phyloP scores from a whole-genome alignment of 345 rosid genomes.

The Turritis glabra region DNA sequence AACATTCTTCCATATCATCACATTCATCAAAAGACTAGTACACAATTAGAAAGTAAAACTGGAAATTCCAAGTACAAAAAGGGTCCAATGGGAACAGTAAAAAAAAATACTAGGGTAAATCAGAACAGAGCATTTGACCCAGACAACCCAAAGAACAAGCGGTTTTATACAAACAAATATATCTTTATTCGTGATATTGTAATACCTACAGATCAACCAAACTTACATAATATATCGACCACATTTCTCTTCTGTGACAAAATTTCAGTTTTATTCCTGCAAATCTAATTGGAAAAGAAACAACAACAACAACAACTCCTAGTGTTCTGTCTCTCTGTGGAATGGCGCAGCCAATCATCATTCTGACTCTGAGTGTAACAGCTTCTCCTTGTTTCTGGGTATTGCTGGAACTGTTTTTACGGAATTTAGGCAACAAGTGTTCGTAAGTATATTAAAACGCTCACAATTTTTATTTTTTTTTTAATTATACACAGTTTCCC shows the following conservation, averaged over 20 bases:
- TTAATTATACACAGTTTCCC: no score
- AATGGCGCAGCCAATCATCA: slow-evolving; percentile 18
- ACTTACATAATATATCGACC: background rate
- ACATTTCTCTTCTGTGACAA: slow-evolving; percentile 7
- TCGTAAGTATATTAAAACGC: background rate
- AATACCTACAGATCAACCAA: background rate
- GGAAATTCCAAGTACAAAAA: background rate
- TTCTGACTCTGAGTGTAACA: slow-evolving; percentile 23
- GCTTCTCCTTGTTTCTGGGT: slow-evolving; percentile 3
- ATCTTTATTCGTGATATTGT: background rate
- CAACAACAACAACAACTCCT: slow-evolving; percentile 14
- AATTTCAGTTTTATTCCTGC: background rate
- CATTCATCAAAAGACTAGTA: no score
- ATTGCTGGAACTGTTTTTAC: slow-evolving; percentile 16
- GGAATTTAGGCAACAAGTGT: slow-evolving; percentile 18
- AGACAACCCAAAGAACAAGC: no score
- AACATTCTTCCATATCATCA: background rate
- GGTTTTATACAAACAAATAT: background rate
- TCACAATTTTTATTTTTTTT: no score
- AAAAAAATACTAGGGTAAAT: background rate
- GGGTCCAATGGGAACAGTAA: background rate
- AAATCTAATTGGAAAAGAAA: slow-evolving; percentile 4
- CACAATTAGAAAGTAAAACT: no score
- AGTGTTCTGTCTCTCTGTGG: background rate
- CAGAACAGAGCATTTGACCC: background rate